phyloP scores from a whole-genome alignment of 2,329 filamentous ascomycete species.

The Ceratocystis cubensis region DNA sequence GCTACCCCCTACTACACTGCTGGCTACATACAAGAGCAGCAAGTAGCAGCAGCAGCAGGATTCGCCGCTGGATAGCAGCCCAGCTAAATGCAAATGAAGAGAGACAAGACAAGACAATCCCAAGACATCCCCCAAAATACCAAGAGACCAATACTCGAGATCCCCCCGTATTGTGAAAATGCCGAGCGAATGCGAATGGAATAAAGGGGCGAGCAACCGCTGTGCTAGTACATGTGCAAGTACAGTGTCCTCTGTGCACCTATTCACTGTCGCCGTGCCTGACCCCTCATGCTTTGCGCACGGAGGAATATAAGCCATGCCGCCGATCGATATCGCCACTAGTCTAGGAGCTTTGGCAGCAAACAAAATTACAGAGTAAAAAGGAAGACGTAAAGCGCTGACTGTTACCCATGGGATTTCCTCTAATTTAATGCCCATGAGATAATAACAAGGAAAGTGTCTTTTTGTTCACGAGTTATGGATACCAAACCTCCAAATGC shows the following conservation, averaged over 20 bases:
- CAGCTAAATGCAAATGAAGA: not conserved
- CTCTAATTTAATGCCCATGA: not conserved
- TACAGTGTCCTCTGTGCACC: not conserved
- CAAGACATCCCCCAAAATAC: too few species aligned
- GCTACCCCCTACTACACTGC: not conserved
- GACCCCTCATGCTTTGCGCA: not conserved
- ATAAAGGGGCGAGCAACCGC: not conserved
- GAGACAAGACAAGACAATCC: too few species aligned
- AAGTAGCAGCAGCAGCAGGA: not conserved
- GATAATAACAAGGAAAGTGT: too few species aligned
- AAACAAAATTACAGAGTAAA: not conserved
- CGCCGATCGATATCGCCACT: constrained; percentile 1
- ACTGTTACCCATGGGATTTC: not conserved
- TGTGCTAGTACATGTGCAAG: not conserved
- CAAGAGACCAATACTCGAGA: not conserved
- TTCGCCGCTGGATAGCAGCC: not conserved
- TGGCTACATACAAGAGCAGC: too few species aligned
- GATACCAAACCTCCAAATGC: too few species aligned
- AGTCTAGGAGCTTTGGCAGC: not conserved
- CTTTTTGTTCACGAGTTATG: too few species aligned
- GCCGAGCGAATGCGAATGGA: not conserved
- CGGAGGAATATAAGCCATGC: not conserved
- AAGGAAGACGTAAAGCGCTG: too few species aligned
- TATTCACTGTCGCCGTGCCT: not conserved
- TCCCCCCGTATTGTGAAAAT: not conserved